Conservation (phyloP, 257 asterid species). For the Solanum habrochaites region DNA sequence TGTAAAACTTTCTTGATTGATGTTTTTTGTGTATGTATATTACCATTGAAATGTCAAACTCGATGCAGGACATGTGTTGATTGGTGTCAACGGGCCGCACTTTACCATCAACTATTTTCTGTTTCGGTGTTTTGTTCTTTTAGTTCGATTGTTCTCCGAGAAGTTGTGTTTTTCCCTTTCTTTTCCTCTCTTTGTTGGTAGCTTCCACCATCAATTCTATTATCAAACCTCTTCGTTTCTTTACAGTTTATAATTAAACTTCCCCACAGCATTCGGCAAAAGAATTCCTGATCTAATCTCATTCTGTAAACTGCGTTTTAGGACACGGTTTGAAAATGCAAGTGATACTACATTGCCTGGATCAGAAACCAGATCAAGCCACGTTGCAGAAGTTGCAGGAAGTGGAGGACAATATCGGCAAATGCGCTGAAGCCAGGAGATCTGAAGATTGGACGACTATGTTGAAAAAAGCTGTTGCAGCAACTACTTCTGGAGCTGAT, state of each 20-base stretch:
- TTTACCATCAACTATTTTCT: too few relatives aligned
- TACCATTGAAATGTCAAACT: too few relatives aligned
- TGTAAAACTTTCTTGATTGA: not conserved
- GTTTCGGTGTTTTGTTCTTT: not conserved
- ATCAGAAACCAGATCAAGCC: slow-evolving; percentile 35
- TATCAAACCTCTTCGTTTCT: not conserved
- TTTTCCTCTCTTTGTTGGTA: not conserved
- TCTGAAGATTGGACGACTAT: slow-evolving; percentile 50
- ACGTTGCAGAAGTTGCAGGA: slow-evolving; percentile 56
- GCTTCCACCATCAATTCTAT: not conserved
- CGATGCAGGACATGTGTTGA: too few relatives aligned
- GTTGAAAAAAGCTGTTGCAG: slow-evolving; percentile 54
- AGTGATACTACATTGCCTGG: slow-evolving; percentile 49
- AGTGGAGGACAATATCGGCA: slow-evolving; percentile 46
- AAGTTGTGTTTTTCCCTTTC: not conserved
- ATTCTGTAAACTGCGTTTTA: slow-evolving; percentile 39
- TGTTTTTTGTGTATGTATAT: not conserved
- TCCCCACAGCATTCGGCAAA: not conserved
- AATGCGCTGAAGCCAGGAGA: slow-evolving; percentile 49
- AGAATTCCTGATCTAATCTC: slow-evolving; percentile 3
- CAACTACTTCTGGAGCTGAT: slow-evolving; percentile 63
- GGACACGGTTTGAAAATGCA: slow-evolving; percentile 65
- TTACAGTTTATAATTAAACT: not conserved
- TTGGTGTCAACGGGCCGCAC: too few relatives aligned
- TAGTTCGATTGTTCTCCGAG: not conserved